Evolutionary conservation across 2,329 filamentous ascomycete species (phyloP), one percentile per base, ranked within the genome.

Genomic region (Nemania sp.): DNA sequence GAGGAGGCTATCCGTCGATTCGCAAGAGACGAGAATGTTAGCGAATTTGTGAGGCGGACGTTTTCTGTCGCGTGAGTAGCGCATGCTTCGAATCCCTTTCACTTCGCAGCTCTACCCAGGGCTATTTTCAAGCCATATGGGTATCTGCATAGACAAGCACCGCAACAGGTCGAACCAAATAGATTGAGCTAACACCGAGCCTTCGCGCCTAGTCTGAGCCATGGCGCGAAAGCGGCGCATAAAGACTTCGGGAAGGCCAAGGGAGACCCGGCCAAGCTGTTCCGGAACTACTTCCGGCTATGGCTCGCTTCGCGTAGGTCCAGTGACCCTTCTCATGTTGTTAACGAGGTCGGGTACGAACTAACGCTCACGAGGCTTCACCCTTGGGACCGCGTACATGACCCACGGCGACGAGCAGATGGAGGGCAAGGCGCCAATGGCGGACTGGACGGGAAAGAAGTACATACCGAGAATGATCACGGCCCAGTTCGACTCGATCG

Each of bases 241-340:
- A 47, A 56, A 37, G 64, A 59, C 5, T 29, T 40, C 3, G 65
- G 60, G 11, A 57, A 47, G 17, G 53, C 55, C 11, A 74, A 79
- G 37, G 65, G 68, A 40, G 51, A 68, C 32, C 59, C 64, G 2
- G 70, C 72, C 29, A 55, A 65, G 1, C 74, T 83, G 3, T 57
- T 83, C n/a, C 58, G 62, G 1, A 75, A 76, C 10, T 72, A 80
- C 3, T 78, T 83, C 20, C 67, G 70, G 5, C 65, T 83, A 1
- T 81, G 80, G 78, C 80, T 82, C 64, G 78, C 77, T 2, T 77
- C 77, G 11, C 73, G 81, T 83, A 66, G 68, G 81, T 74, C 21
- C 46, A 39, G 25, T 29, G 4, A 29, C 25, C 25, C 25, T 29
- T 29, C 25, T 7, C 7, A 29, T 29, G 25, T 29, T 29, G 7